Evolutionary conservation across 1,284 basidiomycete species (phyloP).

Genomic region (Papiliotrema fonsecae): DNA sequence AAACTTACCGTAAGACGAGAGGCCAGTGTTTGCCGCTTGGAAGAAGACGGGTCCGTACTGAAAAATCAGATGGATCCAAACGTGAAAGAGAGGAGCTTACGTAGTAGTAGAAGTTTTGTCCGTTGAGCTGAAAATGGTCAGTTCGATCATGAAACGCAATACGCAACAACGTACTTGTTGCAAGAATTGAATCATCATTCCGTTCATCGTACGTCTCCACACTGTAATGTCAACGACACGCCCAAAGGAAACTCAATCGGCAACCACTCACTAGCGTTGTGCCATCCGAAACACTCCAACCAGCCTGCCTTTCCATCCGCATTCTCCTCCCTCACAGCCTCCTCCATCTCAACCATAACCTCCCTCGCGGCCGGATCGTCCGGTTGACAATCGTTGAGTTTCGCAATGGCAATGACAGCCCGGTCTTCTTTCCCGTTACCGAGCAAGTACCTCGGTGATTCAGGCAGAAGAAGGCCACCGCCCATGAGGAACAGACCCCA

Average conservation of each 20-base stretch:
- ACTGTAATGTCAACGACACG: constrained; percentile 40
- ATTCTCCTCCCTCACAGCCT: constrained; percentile 56
- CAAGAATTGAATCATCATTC: constrained; percentile 74
- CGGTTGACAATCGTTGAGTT: constrained; percentile 59
- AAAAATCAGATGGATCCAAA: constrained; percentile 30
- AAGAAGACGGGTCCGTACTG: constrained; percentile 79
- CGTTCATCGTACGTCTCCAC: constrained; percentile 22
- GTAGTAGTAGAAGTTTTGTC: constrained; percentile 32
- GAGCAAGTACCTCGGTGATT: constrained; percentile 53
- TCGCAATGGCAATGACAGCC: constrained; percentile 61
- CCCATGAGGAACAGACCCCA: constrained; percentile 43
- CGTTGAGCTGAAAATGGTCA: constrained; percentile 47
- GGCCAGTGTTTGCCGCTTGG: constrained; percentile 62
- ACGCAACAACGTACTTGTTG: constrained; percentile 53
- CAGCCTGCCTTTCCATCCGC: constrained; percentile 72
- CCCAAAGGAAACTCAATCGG: constrained; percentile 25
- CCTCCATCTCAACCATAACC: constrained; percentile 64
- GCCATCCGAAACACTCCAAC: constrained; percentile 69
- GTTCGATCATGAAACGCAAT: not conserved
- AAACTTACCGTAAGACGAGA: constrained; percentile 55
- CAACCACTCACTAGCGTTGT: constrained; percentile 53
- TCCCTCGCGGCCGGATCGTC: constrained; percentile 63
- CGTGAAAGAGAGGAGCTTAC: not conserved
- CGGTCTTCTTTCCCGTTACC: constrained; percentile 46
- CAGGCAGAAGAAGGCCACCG: constrained; percentile 69